A percentile compares a stretch with the other conserved stretches of the same genome.
Evolutionary conservation across 2,329 filamentous ascomycete genomes (phyloP).

Genomic region (Thermomyces lanuginosus): DNA sequence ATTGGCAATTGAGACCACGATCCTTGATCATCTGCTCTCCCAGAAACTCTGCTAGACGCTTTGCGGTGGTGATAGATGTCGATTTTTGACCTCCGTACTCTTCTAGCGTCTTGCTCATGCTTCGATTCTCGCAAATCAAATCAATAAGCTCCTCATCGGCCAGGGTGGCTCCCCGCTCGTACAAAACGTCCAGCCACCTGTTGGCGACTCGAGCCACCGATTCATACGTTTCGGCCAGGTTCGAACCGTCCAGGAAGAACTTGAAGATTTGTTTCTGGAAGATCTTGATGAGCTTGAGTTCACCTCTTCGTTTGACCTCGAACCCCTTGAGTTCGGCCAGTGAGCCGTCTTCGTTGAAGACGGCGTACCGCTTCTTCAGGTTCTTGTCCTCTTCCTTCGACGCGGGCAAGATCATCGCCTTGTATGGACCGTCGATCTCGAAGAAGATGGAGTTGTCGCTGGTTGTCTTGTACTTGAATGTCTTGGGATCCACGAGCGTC

Average conservation of each 20-base stretch:
- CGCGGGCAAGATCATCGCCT: conserved; percentile 89
- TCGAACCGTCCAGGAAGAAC: conserved; percentile 87
- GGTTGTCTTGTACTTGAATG: conserved; percentile 84
- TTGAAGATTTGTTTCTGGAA: conserved; percentile 99
- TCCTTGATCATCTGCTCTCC: conserved; percentile 99
- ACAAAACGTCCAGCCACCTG: conserved; percentile 86
- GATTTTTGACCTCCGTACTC: conserved; percentile 95
- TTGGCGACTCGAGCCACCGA: conserved; percentile 92
- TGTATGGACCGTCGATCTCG: conserved; percentile 95
- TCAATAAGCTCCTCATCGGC: conserved; percentile 96
- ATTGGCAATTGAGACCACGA: conserved; percentile 98
- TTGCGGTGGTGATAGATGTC: conserved; percentile 97
- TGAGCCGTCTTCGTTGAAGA: conserved; percentile 95
- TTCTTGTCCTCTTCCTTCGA: conserved; percentile 99
- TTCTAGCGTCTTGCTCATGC: conserved; percentile 90
- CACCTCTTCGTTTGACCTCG: conserved; percentile 91
- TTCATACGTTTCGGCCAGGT: conserved; percentile 72
- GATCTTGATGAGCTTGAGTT: conserved; percentile 98
- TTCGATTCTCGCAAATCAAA: conserved; percentile 98
- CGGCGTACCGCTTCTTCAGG: conserved; percentile 95
- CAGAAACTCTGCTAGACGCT: conserved; percentile 83
- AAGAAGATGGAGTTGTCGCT: conserved; percentile 99
- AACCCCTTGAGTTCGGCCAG: conserved; percentile 94
- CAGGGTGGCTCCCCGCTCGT: conserved; percentile 73
- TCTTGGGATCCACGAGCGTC: conserved; percentile 60